Base-by-base conservation (phyloP, 2,329 filamentous ascomycete species). In the Fusarium poae region DNA sequence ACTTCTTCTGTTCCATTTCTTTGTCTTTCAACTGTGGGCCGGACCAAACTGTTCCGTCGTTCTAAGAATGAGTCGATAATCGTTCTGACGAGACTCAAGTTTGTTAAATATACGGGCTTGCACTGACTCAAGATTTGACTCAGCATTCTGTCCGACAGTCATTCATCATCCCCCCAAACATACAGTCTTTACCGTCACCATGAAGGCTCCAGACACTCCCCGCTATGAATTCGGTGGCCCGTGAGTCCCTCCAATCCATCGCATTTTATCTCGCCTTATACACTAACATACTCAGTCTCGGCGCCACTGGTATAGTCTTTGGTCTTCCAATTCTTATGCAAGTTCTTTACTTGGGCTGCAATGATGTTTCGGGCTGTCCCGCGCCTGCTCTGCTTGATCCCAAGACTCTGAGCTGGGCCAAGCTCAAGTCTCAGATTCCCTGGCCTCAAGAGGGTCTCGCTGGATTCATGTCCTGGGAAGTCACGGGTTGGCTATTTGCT, bases 341-440 rank as follows among this genome's bases (percentile, higher is more conserved):
- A 77, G 78, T 88, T 58, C 89, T 93, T 72, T 86, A 89, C 50
- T 94, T 97, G 74, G 83, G 91, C 72, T 97, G 94, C 85, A 97
- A 97, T 79, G 93, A 97, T 76, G 83, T 94, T 56, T 89, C 92
- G 7, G 94, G 94, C 58, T 97, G 94, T 74, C 94, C 94, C 45
- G 89, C 92, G 0, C 92, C 93, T 3, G 92, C 91, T 1, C 83
- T 93, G 6, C 84, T 96, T 21, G 83, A 85, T 59, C 93, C 91
- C 11, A 87, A 85, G 39, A 89, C 85, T 5, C 81, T 97, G 68
- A 88, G 88, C 23, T 83, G 92, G 55, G 86, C 89, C 20, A 86
- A 86, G 71, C 82, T 97, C 73, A 93, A 92, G 80, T 75, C 81
- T 50, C 92, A 97, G 72, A 87, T 91, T 39, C 92, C 91, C 59